A percentile compares a stretch with the other conserved stretches of the same genome.
phyloP scores from a whole-genome alignment of 192 early-diverging fungal species.

The Podila verticillata region DNA sequence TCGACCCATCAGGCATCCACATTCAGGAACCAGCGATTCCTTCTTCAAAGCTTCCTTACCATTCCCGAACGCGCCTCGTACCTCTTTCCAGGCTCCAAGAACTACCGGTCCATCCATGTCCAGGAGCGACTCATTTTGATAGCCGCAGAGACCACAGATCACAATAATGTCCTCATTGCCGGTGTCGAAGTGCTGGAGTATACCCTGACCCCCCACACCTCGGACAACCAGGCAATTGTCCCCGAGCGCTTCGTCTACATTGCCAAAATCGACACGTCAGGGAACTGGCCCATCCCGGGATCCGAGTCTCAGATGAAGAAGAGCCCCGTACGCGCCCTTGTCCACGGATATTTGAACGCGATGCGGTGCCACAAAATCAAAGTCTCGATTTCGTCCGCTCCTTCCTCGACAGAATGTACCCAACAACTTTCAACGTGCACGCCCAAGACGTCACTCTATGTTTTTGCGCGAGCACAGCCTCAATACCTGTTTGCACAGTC shows the following conservation, averaged over 20 bases:
- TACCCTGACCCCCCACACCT: conserved; percentile 1
- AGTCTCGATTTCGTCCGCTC: not conserved
- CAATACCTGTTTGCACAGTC: conserved; percentile 87
- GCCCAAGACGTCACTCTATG: conserved; percentile 51
- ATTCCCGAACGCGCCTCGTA: not conserved
- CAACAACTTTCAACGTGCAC: not conserved
- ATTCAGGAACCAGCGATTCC: conserved; percentile 10
- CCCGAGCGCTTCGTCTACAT: conserved; percentile 48
- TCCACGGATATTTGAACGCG: conserved; percentile 48
- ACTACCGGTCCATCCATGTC: conserved; percentile 16
- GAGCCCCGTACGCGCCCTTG: conserved; percentile 32
- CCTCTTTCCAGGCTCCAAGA: conserved; percentile 20
- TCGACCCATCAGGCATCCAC: not conserved
- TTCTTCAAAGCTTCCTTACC: conserved; percentile 32
- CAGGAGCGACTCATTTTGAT: conserved; percentile 32
- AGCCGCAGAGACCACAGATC: not conserved
- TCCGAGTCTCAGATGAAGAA: not conserved
- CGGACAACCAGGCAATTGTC: not conserved
- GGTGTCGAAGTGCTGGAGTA: conserved; percentile 46
- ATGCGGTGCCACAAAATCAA: conserved; percentile 5
- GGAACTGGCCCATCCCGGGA: conserved; percentile 32
- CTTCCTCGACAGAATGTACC: too few relatives aligned
- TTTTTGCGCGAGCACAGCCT: conserved; percentile 89
- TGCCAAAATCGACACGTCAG: conserved; percentile 59
- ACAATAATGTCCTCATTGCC: conserved; percentile 11